Evolutionary conservation across 306 rosid genomes (phyloP), one percentile per base, ranked within the genome.

Genomic region (Cucumis hystrix): DNA sequence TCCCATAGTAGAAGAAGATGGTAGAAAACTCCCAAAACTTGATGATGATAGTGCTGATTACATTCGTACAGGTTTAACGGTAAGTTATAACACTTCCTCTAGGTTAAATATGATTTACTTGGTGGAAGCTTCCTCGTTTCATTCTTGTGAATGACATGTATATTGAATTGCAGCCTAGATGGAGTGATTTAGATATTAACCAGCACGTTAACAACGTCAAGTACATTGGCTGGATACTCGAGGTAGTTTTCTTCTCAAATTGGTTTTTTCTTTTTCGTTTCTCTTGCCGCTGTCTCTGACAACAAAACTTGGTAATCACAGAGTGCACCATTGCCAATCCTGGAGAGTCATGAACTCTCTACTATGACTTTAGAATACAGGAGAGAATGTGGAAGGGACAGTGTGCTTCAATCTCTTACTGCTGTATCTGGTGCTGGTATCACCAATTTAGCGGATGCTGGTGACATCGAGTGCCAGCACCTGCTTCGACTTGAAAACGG

Each of bases 201-300:
- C 99, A 89, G 91, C 99, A 96, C 80, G 99, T 96, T 78, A 96
- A 96, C 87, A 96, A 96, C 81, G 99, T 96, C 83, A 96, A 96
- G 92, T 96, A 96, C 88, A 86, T 96, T 86, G 99, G 98, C 84
- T 96, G 99, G 99, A 86, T 96, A 85, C 94, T 96, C 40, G 99
- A 96, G 99, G 99, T 96, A 86, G 43, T 70, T 47, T 9, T 58
- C 25, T 20, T 64, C 25, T 61, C 18, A 23, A 17, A 1, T 51
- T 5, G 1, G 0, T 16, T 16, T 52, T 52, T 52, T 15, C 2
- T 52, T 16, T 14, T 14, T 14, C 4, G 4, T 5, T 51, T 15
- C 21, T 8, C 17, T 13, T 1, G 16, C 18, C 11, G 28, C 40
- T 8, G 13, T 17, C 6, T 72, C 35, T 35, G 55, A 68, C 18